Conservation (phyloP, 2,329 filamentous ascomycete species). For the Aspergillus fumigatiaffinis region DNA sequence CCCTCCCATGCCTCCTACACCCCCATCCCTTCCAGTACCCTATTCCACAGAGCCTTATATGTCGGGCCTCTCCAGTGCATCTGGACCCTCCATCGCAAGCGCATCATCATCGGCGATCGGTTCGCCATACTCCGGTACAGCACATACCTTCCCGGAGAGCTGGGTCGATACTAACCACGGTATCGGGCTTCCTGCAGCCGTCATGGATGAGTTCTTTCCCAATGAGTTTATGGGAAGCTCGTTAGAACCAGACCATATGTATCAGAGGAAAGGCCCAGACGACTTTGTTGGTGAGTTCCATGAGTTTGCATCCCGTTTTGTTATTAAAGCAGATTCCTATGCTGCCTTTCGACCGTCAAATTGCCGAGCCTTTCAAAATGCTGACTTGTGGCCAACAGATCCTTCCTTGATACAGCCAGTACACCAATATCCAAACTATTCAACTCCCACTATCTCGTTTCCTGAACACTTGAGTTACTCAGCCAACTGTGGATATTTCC, state of each 20-base stretch:
- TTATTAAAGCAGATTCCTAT: not conserved
- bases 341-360: not conserved
- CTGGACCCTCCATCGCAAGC: constrained; percentile 53
- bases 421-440: constrained; percentile 25
- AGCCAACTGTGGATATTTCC: constrained; percentile 25
- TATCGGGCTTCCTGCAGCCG: constrained; percentile 61
- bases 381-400: constrained; percentile 39
- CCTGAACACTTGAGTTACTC: constrained; percentile 29
- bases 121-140: constrained; percentile 62
- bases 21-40: constrained; percentile 28
- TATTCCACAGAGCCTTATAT: constrained; percentile 41
- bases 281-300: constrained; percentile 30
- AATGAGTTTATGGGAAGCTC: constrained; percentile 47
- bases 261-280: constrained; percentile 41
- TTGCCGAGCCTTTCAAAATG: not conserved
- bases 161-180: constrained; percentile 53
- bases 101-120: constrained; percentile 64
- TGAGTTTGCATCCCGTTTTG: not conserved
- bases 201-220: constrained; percentile 57
- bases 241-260: constrained; percentile 42
- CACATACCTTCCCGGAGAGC: constrained; percentile 56
- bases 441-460: constrained; percentile 31
- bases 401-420: constrained; percentile 56
- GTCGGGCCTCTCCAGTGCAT: constrained; percentile 59
- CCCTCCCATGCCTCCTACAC: constrained; percentile 29